Percentiles rank a stretch among this genome's conserved stretches.
phyloP scores from a whole-genome alignment of 768 basidiomycete genomes.

The Steccherinum ochraceum region DNA sequence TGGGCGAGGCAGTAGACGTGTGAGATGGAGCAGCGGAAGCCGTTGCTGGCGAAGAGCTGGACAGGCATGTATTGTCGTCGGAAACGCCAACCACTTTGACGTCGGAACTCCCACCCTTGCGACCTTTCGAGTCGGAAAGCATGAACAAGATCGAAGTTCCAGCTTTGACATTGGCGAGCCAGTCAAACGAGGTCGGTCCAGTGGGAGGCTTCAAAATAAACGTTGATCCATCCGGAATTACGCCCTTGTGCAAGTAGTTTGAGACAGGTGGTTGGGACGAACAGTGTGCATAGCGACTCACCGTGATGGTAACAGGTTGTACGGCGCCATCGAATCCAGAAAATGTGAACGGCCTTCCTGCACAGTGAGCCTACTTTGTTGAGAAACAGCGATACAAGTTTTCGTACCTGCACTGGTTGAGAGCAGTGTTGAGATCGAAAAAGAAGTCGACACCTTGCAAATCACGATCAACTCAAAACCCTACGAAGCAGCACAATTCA shows the following conservation, averaged over 20 bases:
- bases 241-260: no score
- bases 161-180: conserved; percentile 17
- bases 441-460: conserved; percentile 38
- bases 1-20: conserved; percentile 3
- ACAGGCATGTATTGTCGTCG: conserved; percentile 19
- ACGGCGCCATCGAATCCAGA: conserved; percentile 15
- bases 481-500: no score
- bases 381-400: no score
- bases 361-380: no score
- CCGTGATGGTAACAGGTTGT: conserved; percentile 20
- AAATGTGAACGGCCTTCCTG: conserved; percentile 17
- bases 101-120: conserved; percentile 20
- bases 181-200: conserved; percentile 17
- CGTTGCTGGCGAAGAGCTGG: conserved; percentile 16
- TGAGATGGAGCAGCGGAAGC: conserved; percentile 14
- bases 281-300: conserved; percentile 6
- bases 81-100: conserved; percentile 13
- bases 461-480: no score
- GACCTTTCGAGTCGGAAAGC: conserved; percentile 19
- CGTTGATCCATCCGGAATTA: conserved; percentile 19
- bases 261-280: background rate
- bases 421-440: conserved; percentile 43
- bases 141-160: conserved; percentile 18
- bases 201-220: conserved; percentile 18
- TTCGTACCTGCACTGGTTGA: conserved; percentile 57